A percentile compares a stretch with the other conserved stretches of the same genome.
These are phyloP conservation scores for Pugionium dolabratum DNA, from an alignment of 345 rosid species.

Conservation along the genomic window DNA sequence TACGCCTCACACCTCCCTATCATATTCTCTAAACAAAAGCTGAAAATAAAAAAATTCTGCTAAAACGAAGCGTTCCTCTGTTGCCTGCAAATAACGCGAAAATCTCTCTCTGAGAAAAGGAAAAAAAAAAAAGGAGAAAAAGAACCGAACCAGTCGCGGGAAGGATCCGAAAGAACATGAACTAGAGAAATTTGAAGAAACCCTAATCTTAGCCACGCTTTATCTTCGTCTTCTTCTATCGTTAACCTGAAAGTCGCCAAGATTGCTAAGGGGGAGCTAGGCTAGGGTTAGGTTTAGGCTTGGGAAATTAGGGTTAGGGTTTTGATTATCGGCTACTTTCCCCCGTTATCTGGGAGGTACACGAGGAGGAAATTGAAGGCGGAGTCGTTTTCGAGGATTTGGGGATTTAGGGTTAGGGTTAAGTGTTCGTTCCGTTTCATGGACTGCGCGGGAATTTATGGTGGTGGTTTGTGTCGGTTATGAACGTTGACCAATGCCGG, in stretches of 20 bases:
- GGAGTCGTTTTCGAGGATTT: constrained; percentile 17
- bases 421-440: constrained; percentile 42
- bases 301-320: constrained; percentile 45
- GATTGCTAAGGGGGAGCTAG: constrained; percentile 33
- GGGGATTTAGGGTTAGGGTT: constrained; percentile 39
- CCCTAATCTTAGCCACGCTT: constrained; percentile 77
- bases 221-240: constrained; percentile 6
- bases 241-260: constrained; percentile 32
- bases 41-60: not conserved
- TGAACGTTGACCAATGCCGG: constrained; percentile 80
- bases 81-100: constrained; percentile 71
- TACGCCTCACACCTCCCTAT: constrained; percentile 38
- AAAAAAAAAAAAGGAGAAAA: constrained; percentile 36
- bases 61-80: constrained; percentile 48
- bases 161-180: constrained; percentile 54
- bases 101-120: constrained; percentile 50
- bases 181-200: constrained; percentile 57
- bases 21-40: constrained; percentile 26
- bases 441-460: constrained; percentile 51
- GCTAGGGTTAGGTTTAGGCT: constrained; percentile 53
- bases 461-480: constrained; percentile 51
- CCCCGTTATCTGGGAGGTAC: constrained; percentile 23
- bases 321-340: constrained; percentile 16
- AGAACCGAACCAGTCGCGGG: constrained; percentile 40
- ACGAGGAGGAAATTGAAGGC: constrained; percentile 21